Evolutionary conservation across 2,329 filamentous ascomycete genomes (phyloP).

Genomic region (Cordyceps fumosorosea): DNA sequence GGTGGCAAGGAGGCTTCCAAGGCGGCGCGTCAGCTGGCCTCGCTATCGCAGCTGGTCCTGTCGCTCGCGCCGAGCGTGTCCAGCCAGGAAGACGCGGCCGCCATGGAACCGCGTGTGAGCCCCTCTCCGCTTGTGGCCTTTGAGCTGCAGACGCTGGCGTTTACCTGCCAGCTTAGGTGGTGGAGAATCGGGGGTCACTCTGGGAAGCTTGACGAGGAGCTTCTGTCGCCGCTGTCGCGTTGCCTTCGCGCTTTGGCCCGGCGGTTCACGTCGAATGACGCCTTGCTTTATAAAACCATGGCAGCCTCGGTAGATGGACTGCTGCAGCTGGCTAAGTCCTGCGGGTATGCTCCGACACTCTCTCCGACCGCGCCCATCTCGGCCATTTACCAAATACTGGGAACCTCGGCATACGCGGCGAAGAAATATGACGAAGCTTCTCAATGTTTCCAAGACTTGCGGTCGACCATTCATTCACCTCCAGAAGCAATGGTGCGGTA

Average conservation of each 20-base stretch:
- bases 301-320: constrained; percentile 26
- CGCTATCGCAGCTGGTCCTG: constrained; percentile 57
- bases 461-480: constrained; percentile 28
- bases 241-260: constrained; percentile 57
- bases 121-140: constrained; percentile 52
- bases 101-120: constrained; percentile 46
- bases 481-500: constrained; percentile 42
- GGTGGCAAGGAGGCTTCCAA: constrained; percentile 46
- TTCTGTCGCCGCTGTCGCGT: constrained; percentile 57
- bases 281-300: constrained; percentile 32
- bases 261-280: constrained; percentile 35
- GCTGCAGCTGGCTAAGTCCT: constrained; percentile 25
- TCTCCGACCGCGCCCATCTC: constrained; percentile 38
- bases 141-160: constrained; percentile 56
- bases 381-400: constrained; percentile 46
- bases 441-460: constrained; percentile 46
- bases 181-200: constrained; percentile 58
- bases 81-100: constrained; percentile 51
- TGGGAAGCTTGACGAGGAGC: constrained; percentile 54
- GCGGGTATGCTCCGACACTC: constrained; percentile 27
- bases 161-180: constrained; percentile 56
- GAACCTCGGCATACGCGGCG: constrained; percentile 40
- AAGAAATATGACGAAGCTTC: constrained; percentile 44
- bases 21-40: constrained; percentile 58
- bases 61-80: constrained; percentile 63